These are phyloP conservation scores for Candida glucosophila DNA, from an alignment of 1,139 yeast genomes.

Conservation along the genomic window DNA sequence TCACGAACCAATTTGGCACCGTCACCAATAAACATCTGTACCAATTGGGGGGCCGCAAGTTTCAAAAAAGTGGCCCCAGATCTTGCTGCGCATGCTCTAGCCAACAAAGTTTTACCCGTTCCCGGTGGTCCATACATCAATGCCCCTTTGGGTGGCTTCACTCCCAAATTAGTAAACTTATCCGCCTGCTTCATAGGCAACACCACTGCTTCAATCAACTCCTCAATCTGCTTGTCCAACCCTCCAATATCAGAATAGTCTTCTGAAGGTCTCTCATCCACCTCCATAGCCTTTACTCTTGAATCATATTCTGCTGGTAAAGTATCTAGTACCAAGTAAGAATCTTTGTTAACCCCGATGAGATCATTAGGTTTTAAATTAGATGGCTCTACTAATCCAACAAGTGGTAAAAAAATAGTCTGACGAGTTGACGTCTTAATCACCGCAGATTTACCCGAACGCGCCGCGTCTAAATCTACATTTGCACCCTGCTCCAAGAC, in stretches of 20 bases:
- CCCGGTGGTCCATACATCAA: constrained; percentile 99
- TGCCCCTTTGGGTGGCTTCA: constrained; percentile 97
- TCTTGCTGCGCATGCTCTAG: constrained; percentile 99
- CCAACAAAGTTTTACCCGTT: constrained; percentile 93
- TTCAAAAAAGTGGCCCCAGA: constrained; percentile 96
- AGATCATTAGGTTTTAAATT: constrained; percentile 89
- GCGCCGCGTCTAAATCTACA: constrained; percentile 84
- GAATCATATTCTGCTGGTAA: constrained; percentile 96
- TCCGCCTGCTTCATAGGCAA: constrained; percentile 98
- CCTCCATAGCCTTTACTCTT: constrained; percentile 98
- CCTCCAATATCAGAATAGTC: constrained; percentile 98
- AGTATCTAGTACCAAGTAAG: constrained; percentile 86
- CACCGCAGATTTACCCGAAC: constrained; percentile 95
- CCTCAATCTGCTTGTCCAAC: constrained; percentile 94
- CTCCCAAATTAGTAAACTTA: constrained; percentile 84
- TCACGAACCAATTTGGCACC: constrained; percentile 98
- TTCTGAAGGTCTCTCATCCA: constrained; percentile 96
- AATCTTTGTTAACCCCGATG: constrained; percentile 96
- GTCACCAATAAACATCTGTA: constrained; percentile 98
- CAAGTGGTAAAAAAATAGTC: constrained; percentile 90
- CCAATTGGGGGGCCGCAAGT: constrained; percentile 96
- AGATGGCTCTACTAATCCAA: constrained; percentile 88
- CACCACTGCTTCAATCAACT: constrained; percentile 94
- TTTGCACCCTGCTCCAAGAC: constrained; percentile 91
- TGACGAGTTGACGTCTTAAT: constrained; percentile 96